phyloP scores from a whole-genome alignment of 768 basidiomycete genomes.

The Tylopilus balloui region DNA sequence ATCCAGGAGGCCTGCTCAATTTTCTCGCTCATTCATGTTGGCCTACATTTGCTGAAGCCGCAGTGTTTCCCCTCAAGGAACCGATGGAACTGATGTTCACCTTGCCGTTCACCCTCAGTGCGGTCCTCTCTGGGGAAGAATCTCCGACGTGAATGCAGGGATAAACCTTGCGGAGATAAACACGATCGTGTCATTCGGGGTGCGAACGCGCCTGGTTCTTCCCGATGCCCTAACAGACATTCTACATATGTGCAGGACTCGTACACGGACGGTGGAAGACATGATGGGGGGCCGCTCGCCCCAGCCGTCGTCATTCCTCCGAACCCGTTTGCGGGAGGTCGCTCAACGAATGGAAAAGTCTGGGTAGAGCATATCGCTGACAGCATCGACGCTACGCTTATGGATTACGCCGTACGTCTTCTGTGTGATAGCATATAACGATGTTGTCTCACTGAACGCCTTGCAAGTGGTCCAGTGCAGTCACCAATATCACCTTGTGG shows the following conservation, averaged over 20 bases:
- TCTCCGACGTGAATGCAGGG: conserved; percentile 48
- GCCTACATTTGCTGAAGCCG: conserved; percentile 9
- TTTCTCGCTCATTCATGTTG: conserved; percentile 10
- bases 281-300: conserved; percentile 41
- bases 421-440: neutral
- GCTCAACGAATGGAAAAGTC: conserved; percentile 46
- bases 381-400: conserved; percentile 36
- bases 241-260: conserved; percentile 35
- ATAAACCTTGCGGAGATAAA: conserved; percentile 34
- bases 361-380: conserved; percentile 49
- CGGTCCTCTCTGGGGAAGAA: conserved; percentile 36
- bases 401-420: conserved; percentile 47
- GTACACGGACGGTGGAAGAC: conserved; percentile 46
- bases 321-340: conserved; percentile 44
- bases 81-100: conserved; percentile 26
- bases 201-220: conserved; percentile 18
- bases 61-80: conserved; percentile 7
- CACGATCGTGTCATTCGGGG: conserved; percentile 52
- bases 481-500: conserved; percentile 46
- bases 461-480: conserved; percentile 37
- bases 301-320: conserved; percentile 42
- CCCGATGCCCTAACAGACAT: neutral
- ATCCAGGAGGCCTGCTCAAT: neutral
- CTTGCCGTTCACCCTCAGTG: conserved; percentile 47
- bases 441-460: neutral